Evolutionary conservation across 2,329 filamentous ascomycete species (phyloP).

Genomic region (Leptoxyphium fumago): DNA sequence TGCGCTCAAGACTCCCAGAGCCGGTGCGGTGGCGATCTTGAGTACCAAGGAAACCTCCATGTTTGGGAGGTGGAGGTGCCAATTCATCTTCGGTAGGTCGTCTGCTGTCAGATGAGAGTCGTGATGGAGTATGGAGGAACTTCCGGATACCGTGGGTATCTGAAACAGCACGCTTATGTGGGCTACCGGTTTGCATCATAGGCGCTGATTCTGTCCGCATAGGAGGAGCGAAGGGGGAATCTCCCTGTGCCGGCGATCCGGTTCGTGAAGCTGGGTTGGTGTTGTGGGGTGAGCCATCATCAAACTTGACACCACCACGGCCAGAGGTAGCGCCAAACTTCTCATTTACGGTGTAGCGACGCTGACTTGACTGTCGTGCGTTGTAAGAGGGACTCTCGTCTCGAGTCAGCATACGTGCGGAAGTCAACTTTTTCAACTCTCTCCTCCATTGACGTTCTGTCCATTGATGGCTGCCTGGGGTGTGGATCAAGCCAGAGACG

Average conservation of each 20-base stretch:
- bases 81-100: slow-evolving; percentile 17
- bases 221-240: slow-evolving; percentile 14
- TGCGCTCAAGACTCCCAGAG: slow-evolving; percentile 35
- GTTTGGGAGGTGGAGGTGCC: slow-evolving; percentile 28
- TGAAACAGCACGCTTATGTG: slow-evolving; percentile 35
- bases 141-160: slow-evolving; percentile 31
- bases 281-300: slow-evolving; percentile 25
- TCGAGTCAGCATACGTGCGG: slow-evolving; percentile 51
- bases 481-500: slow-evolving; percentile 64
- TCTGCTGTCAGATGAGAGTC: slow-evolving; percentile 23
- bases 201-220: slow-evolving; percentile 31
- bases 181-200: slow-evolving; percentile 11
- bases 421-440: slow-evolving; percentile 75
- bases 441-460: slow-evolving; percentile 80
- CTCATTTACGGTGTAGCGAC: slow-evolving; percentile 25
- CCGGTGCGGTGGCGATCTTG: slow-evolving; percentile 3
- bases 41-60: slow-evolving; percentile 16
- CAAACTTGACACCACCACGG: slow-evolving; percentile 26
- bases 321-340: slow-evolving; percentile 19
- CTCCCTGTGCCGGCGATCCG: slow-evolving; percentile 23
- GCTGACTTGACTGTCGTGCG: slow-evolving; percentile 17
- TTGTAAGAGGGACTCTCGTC: slow-evolving; percentile 11
- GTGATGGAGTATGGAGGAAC: slow-evolving; percentile 26
- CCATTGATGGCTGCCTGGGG: slow-evolving; percentile 63
- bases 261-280: slow-evolving; percentile 32